phyloP scores from a whole-genome alignment of 1,284 basidiomycete species.

The Rhodotorula sp. region DNA sequence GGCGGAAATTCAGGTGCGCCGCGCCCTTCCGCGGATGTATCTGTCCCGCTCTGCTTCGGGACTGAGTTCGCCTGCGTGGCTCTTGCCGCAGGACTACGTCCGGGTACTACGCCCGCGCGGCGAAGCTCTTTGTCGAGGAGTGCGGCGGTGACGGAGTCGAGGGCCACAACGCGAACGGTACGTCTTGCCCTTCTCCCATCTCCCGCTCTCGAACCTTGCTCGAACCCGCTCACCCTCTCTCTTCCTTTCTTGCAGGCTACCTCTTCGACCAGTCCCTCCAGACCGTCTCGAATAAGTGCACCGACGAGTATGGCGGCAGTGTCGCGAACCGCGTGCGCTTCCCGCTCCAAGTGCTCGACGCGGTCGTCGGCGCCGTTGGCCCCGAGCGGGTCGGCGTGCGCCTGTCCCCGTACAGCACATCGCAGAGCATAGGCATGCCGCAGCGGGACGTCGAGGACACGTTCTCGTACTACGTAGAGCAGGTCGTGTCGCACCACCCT shows the following conservation, averaged over 20 bases:
- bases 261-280: conserved; percentile 60
- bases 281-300: conserved; percentile 58
- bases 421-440: conserved; percentile 37
- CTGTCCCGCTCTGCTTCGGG: no score
- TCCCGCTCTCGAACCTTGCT: not conserved
- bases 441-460: conserved; percentile 46
- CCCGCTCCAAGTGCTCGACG: conserved; percentile 59
- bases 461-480: conserved; percentile 47
- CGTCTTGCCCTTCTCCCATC: conserved; percentile 36
- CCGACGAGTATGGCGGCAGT: conserved; percentile 64
- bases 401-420: conserved; percentile 57
- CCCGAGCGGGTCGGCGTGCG: conserved; percentile 58
- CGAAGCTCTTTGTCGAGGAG: conserved; percentile 58
- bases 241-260: conserved; percentile 49
- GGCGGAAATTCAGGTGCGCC: conserved; percentile 43
- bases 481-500: conserved; percentile 55
- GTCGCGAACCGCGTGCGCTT: conserved; percentile 62
- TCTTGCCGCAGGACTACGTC: conserved; percentile 50
- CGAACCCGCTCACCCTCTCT: not conserved
- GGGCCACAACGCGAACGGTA: conserved; percentile 55
- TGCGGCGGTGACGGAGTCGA: conserved; percentile 70
- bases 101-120: conserved; percentile 57
- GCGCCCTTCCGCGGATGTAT: not conserved
- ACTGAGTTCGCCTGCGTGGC: not conserved
- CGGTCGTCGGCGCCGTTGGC: conserved; percentile 58